Percentiles rank a stretch among this genome's conserved stretches.
These are phyloP conservation scores for Globisporangium okanoganense DNA, from an alignment of 352 stramenopile genomes.

Conservation along the genomic window DNA sequence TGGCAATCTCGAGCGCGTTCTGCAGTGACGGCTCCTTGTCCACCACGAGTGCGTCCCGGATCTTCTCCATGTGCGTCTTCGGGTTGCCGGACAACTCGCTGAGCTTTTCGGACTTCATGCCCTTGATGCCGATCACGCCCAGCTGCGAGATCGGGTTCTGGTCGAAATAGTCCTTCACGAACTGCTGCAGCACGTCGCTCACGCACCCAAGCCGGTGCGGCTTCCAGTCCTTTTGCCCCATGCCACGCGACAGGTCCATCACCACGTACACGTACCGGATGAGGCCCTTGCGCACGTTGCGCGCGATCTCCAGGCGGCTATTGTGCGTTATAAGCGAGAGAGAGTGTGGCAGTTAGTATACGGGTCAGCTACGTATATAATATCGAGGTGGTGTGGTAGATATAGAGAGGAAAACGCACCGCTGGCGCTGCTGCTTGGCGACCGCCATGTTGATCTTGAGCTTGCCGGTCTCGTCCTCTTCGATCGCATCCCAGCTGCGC, in stretches of 20 bases:
- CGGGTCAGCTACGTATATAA: neutral
- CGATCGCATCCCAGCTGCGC: conserved; percentile 83
- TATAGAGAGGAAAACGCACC: conserved; percentile 27
- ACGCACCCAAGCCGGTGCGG: conserved; percentile 69
- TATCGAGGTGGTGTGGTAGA: neutral
- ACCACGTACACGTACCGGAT: conserved; percentile 87
- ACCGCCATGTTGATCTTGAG: conserved; percentile 68
- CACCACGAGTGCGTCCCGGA: conserved; percentile 58
- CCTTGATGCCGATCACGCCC: conserved; percentile 87
- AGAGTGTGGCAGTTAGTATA: neutral
- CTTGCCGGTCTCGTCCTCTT: conserved; percentile 79
- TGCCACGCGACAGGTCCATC: conserved; percentile 82
- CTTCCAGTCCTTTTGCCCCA: conserved; percentile 87
- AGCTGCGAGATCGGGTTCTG: conserved; percentile 94
- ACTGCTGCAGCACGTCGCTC: conserved; percentile 73
- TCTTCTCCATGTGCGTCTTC: conserved; percentile 80
- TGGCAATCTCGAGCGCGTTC: conserved; percentile 89
- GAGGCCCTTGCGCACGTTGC: conserved; percentile 79
- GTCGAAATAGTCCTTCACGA: conserved; percentile 92
- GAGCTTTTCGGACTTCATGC: conserved; percentile 88
- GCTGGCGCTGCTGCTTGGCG: conserved; percentile 69
- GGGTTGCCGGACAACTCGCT: conserved; percentile 89
- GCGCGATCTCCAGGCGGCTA: conserved; percentile 76
- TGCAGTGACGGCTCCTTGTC: conserved; percentile 89
- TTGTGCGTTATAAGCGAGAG: neutral